A percentile compares a stretch with the other conserved stretches of the same genome.
Conservation (phyloP, 768 basidiomycete genomes). For the Multifurca ochricompacta region DNA sequence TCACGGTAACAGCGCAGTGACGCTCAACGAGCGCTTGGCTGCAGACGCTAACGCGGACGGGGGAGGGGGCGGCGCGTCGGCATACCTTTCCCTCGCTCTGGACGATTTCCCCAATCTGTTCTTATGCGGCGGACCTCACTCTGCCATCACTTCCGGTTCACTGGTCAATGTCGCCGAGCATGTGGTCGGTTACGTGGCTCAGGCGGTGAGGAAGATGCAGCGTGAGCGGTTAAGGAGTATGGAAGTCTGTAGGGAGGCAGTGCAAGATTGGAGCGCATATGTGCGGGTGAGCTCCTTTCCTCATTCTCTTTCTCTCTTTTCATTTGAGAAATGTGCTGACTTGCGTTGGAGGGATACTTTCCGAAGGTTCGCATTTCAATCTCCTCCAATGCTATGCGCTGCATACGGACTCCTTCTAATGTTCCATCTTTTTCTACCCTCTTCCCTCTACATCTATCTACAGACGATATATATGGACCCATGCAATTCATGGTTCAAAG, state of each 20-base stretch:
- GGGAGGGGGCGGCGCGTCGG: slow-evolving; percentile 22
- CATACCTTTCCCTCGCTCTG: slow-evolving; percentile 51
- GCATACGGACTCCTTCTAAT: too few relatives aligned
- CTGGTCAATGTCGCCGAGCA: slow-evolving; percentile 48
- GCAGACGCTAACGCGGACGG: slow-evolving; percentile 36
- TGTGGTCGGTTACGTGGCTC: slow-evolving; percentile 49
- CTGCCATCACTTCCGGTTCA: slow-evolving; percentile 46
- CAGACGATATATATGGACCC: slow-evolving; percentile 54
- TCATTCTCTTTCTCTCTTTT: neutral
- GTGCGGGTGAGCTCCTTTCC: slow-evolving; percentile 48
- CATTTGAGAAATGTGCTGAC: neutral
- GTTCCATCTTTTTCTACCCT: too few relatives aligned
- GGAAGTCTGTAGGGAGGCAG: slow-evolving; percentile 50
- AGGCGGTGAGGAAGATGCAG: slow-evolving; percentile 51
- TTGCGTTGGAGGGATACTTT: slow-evolving; percentile 37
- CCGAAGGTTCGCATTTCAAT: slow-evolving; percentile 30
- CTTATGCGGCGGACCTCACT: slow-evolving; percentile 48
- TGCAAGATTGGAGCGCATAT: slow-evolving; percentile 54
- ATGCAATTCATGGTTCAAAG: slow-evolving; percentile 60
- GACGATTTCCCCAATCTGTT: slow-evolving; percentile 70
- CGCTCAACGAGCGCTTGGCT: slow-evolving; percentile 45
- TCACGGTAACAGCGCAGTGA: slow-evolving; percentile 39
- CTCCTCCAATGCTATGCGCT: neutral
- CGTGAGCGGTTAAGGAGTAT: slow-evolving; percentile 56
- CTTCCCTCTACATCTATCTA: neutral